Evolutionary conservation across 192 early-diverging fungal genomes (phyloP), one percentile per base, ranked within the genome.

Genomic region (Fimicolochytrium jonesii): DNA sequence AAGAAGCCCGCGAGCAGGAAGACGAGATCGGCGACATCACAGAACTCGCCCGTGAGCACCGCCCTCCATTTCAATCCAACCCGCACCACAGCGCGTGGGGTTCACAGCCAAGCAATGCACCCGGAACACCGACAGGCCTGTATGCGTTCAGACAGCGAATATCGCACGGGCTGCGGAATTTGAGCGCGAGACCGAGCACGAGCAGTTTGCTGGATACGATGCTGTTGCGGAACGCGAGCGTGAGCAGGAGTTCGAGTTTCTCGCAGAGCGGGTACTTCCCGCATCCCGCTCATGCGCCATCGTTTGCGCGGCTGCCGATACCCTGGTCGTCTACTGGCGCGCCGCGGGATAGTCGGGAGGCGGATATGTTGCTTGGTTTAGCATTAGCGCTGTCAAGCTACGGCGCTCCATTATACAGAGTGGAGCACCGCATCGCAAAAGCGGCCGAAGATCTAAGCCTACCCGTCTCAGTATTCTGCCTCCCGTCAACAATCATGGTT

Each of bases 341-440:
- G 11, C 65, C 65, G 2, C 31, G 57, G 10, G 65, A 67, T 28
- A 28, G 46, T 7, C 44, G 48, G 28, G 65, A 67, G 30, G 65
- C 65, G 0, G 56, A 67, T 28, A 49, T 67, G 65, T 57, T 67
- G 5, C 52, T 30, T 26, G 65, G 57, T 30, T 42, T 69, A 10
- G 67, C 67, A 2, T 15, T 56, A 1, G 67, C 50, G 0, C 56
- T 69, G 7, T 52, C 58, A 1, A 23, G 45, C 15, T 61, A 57
- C 33, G 67, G 67, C 17, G 67, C 67, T 17, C 67, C 67, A 11
- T 32, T 64, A 15, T 69, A 69, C 33, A 33, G 67, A 15, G 67
- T 69, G 13, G 67, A 69, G 34, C 59, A 61, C 29, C 51, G 67
- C 2, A 35, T 69, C 13, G 17, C 59, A 3, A 30, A 61, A 22